These are phyloP conservation scores for Epichloe elymi DNA, from an alignment of 2,329 filamentous ascomycete species.

Conservation along the genomic window DNA sequence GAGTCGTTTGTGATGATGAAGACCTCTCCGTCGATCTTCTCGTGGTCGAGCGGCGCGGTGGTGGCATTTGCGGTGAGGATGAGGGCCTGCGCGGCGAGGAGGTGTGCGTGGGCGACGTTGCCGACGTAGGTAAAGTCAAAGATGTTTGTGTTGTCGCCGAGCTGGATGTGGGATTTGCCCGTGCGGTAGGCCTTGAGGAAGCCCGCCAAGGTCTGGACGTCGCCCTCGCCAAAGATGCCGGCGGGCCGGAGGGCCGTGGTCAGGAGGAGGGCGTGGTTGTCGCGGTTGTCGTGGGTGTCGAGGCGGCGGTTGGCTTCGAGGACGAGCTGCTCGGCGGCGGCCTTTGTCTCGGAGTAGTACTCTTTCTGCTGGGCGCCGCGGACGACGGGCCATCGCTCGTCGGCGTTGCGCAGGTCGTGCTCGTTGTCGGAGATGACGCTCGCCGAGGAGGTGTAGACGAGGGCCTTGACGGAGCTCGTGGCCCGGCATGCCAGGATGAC, in stretches of 20 bases:
- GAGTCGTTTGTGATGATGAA: constrained; percentile 87
- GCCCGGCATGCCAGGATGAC: constrained; percentile 61
- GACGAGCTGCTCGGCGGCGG: constrained; percentile 69
- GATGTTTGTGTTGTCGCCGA: constrained; percentile 55
- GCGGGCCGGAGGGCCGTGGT: constrained; percentile 76
- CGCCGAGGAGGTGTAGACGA: constrained; percentile 85
- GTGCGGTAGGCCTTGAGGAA: constrained; percentile 59
- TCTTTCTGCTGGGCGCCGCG: constrained; percentile 57
- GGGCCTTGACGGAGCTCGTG: constrained; percentile 46
- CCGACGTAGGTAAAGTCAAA: constrained; percentile 54
- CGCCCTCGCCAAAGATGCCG: constrained; percentile 83
- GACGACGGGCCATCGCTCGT: constrained; percentile 70
- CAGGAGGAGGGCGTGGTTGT: constrained; percentile 37
- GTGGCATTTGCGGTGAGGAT: constrained; percentile 43
- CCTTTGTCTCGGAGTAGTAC: constrained; percentile 76
- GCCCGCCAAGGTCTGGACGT: constrained; percentile 61
- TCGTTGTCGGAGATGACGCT: constrained; percentile 77
- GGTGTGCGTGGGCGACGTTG: constrained; percentile 61
- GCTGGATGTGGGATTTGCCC: constrained; percentile 61
- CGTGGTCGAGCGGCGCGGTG: constrained; percentile 53
- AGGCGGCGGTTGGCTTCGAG: constrained; percentile 55
- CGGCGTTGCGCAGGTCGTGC: constrained; percentile 67
- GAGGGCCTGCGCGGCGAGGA: constrained; percentile 65
- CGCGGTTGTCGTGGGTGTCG: constrained; percentile 22
- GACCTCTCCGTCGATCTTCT: constrained; percentile 69